Evolutionary conservation across 2,329 filamentous ascomycete genomes (phyloP).

Genomic region (Periconia digitata): DNA sequence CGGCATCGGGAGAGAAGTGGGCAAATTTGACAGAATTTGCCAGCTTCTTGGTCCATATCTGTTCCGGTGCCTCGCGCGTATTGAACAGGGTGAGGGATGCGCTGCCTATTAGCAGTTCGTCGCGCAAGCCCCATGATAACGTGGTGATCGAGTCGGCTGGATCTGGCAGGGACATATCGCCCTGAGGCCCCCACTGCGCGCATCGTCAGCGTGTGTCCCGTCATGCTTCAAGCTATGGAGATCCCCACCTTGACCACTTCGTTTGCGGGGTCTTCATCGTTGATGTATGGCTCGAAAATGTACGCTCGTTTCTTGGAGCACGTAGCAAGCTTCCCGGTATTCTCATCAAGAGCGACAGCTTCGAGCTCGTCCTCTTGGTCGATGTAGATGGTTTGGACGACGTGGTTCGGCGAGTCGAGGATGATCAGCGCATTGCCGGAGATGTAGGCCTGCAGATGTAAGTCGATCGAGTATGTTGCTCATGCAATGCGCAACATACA

Average conservation of each 20-base stretch:
- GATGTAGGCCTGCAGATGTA: conserved; percentile 70
- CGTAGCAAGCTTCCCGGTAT: conserved; percentile 80
- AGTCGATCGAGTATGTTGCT: conserved; percentile 10
- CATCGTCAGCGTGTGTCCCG: conserved; percentile 23
- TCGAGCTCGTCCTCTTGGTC: conserved; percentile 70
- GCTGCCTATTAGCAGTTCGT: conserved; percentile 82
- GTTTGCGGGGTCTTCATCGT: conserved; percentile 58
- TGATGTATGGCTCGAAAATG: conserved; percentile 75
- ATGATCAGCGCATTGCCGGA: conserved; percentile 86
- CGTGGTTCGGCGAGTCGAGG: conserved; percentile 69
- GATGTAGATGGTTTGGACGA: conserved; percentile 90
- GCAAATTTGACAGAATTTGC: conserved; percentile 75
- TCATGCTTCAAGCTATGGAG: conserved; percentile 1
- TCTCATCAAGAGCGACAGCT: conserved; percentile 78
- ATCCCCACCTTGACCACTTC: conserved; percentile 66
- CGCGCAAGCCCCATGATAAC: conserved; percentile 83
- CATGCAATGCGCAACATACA: conserved; percentile 48
- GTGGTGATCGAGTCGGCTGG: conserved; percentile 54
- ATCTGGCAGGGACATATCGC: conserved; percentile 54
- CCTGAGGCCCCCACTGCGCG: conserved; percentile 62
- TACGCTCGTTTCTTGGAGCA: conserved; percentile 68
- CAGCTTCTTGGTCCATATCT: conserved; percentile 73
- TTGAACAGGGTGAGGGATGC: conserved; percentile 70
- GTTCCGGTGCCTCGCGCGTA: conserved; percentile 53
- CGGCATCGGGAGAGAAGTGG: conserved; percentile 81